Base-by-base conservation (phyloP, 2,329 filamentous ascomycete species). In the Fusarium nodosum region DNA sequence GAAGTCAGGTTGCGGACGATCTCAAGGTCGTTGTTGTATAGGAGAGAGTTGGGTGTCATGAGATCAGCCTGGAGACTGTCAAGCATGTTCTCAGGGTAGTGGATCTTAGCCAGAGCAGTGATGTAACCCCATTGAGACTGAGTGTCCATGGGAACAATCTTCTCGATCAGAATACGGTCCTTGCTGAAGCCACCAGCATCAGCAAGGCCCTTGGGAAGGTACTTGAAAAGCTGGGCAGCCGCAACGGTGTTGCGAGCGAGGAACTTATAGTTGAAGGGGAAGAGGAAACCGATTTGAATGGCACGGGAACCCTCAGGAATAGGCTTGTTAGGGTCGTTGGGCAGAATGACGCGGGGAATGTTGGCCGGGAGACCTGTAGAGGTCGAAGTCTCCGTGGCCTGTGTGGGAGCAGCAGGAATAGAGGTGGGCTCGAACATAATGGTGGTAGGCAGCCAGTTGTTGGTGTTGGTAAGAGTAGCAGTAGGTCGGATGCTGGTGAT, bases 261-360 rank as follows among this genome's bases (percentile, higher is more conserved):
- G 76, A 97, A 97, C 11, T 87, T 82, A 79, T 96, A 99, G 82
- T 97, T 95, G 72, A 97, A 86, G 2, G 88, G 87, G 75, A 89
- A 91, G 54, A 88, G 83, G 85, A 98, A 97, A 34, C 92, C 96
- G 67, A 98, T 86, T 77, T 97, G 93, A 72, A 97, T 90, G 72
- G 92, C 80, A 6, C 88, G 89, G 1, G 87, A 89, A 71, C 92
- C 91, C 5, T 84, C 80, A 0, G 93, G 91, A 20, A 84, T 78
- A 7, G 81, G 63, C 12, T 77, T 72, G 22, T 84, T 82, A 50
- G 86, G 84, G 58, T 86, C 84, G 41, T 88, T 87, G 11, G 93
- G 93, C 30, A 90, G 87, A 69, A 97, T 94, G 44, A 92, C 87
- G 74, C 88, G 88, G 22, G 94, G 94, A 61, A 97, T 84, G 36